Base-by-base conservation (phyloP, 2,329 filamentous ascomycete genomes). In the Cladosporium sphaerospermum region DNA sequence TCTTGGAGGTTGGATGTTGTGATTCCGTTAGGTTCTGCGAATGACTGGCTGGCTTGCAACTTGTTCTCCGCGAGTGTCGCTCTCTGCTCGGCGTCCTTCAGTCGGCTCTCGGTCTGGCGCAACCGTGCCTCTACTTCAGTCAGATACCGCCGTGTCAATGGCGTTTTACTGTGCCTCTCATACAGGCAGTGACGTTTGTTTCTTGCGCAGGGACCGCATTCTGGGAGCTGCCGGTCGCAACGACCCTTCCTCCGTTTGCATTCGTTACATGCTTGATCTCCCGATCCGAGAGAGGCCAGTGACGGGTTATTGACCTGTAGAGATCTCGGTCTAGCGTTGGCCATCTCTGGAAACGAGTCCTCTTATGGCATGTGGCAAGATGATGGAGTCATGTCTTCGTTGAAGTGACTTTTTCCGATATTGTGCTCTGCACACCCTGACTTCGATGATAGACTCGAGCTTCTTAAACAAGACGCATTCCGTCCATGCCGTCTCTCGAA, bases 101-200 rank as follows among this genome's bases (percentile, higher is more conserved):
- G 51, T 32, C 57, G 52, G n/a, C 56, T 32, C 47, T 65, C 65
- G 3, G 63, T 60, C 23, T 61, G 61, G 11, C 61, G 69, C 16
- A 76, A 60, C 14, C 71, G 67, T 31, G 67, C 68, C 55, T 76
- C 74, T 4, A 76, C 71, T 46, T 75, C 70, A 0, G 72, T 75
- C 14, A 77, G 63, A 56, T 69, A 71, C 67, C 71, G 76, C 41
- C 75, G 67, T 4, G 75, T 78, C 55, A 78, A 63, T 4, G 75
- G 75, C 10, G 75, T 78, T 42, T 71, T 68, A n/a, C 69, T 67
- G 47, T 75, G 71, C 56, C 72, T 75, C 58, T 78, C 75, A 53
- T 78, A 78, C 6, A 76, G 63, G 55, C 75, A 78, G 55, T 74
- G 71, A 11, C 75, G 64, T 40, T 71, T 67, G 57, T 75, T 74